Percentiles rank a stretch among this genome's conserved stretches.
These are phyloP conservation scores for Aspergillus ochraceoroseus DNA, from an alignment of 2,329 filamentous ascomycete genomes.

Conservation along the genomic window DNA sequence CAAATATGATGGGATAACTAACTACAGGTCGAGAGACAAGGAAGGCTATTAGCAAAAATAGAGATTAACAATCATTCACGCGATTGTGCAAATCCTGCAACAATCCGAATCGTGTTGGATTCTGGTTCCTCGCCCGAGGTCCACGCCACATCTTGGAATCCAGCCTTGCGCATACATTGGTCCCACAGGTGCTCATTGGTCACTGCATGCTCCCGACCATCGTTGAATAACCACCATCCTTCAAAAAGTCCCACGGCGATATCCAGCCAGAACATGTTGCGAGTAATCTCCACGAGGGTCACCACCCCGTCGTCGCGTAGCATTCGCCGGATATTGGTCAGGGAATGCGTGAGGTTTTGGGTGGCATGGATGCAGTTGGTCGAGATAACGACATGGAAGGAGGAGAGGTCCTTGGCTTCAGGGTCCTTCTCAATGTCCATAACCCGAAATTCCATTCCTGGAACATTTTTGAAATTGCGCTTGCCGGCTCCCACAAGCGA, in stretches of 20 bases:
- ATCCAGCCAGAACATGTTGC: slow-evolving; percentile 26
- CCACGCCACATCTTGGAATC: neutral
- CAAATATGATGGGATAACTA: too few relatives aligned
- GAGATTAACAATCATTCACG: too few relatives aligned
- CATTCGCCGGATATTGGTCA: slow-evolving; percentile 23
- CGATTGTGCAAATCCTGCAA: neutral
- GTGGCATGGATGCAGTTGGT: slow-evolving; percentile 36
- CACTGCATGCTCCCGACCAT: slow-evolving; percentile 30
- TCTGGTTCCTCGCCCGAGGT: neutral
- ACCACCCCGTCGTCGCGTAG: slow-evolving; percentile 30
- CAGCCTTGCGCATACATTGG: neutral
- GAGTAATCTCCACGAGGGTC: slow-evolving; percentile 30
- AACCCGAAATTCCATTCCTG: slow-evolving; percentile 22
- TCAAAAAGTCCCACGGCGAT: slow-evolving; percentile 33
- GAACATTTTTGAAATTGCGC: slow-evolving; percentile 26
- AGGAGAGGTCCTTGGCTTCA: slow-evolving; percentile 10
- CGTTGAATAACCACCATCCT: slow-evolving; percentile 38
- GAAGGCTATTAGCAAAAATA: too few relatives aligned
- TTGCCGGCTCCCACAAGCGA: slow-evolving; percentile 32
- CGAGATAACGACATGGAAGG: slow-evolving; percentile 30
- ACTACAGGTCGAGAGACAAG: too few relatives aligned
- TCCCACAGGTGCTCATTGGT: slow-evolving; percentile 19
- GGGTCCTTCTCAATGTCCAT: slow-evolving; percentile 28
- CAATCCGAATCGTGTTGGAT: neutral
- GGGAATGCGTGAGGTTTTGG: slow-evolving; percentile 20